Evolutionary conservation across 306 rosid species (phyloP), one percentile per base, ranked within the genome.

Genomic region (Hylodesmum podocarpum): DNA sequence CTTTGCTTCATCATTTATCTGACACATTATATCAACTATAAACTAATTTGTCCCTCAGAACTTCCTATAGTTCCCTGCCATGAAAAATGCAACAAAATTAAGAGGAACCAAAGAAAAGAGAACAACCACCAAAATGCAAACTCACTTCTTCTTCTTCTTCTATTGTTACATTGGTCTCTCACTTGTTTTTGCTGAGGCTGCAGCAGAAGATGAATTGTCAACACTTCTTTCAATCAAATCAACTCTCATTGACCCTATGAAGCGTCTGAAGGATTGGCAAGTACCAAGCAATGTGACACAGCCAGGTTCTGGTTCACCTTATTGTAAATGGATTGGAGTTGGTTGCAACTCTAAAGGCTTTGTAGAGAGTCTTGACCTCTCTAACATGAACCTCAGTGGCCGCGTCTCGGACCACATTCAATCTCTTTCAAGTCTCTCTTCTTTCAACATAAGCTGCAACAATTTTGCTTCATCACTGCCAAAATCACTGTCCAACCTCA

Each of bases 371-470:
- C 88, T 94, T 37, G 91, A 92, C 81, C 90, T 96, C 80, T 91
- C 95, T 76, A 87, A 86, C 88, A 84, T 89, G 94, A 92, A 90
- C 67, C 84, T 96, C 40, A 90, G 90, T 24, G 99, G 97, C 62
- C 65, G 4, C 22, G 83, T 96, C 31, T 84, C 94, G 1, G 83
- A 88, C 49, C 83, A 55, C 46, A 80, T 96, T 31, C 94, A 84
- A 68, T 78, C 75, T 50, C 90, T 96, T 37, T 73, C 76, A 0
- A 75, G 89, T 47, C 84, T 96, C 0, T 84, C 89, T 50, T 82
- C 19, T 47, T 75, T 86, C 84, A 88, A 91, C 82, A 77, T 92
- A 62, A 87, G 87, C 49, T 85, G 88, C 22, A 96, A 96, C 50
- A 87, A 61, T 22, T 84, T 93, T 16, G 84, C 81, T 73, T 85